Evolutionary conservation across 2,329 filamentous ascomycete genomes (phyloP).

Genomic region (Botrytis deweyae): DNA sequence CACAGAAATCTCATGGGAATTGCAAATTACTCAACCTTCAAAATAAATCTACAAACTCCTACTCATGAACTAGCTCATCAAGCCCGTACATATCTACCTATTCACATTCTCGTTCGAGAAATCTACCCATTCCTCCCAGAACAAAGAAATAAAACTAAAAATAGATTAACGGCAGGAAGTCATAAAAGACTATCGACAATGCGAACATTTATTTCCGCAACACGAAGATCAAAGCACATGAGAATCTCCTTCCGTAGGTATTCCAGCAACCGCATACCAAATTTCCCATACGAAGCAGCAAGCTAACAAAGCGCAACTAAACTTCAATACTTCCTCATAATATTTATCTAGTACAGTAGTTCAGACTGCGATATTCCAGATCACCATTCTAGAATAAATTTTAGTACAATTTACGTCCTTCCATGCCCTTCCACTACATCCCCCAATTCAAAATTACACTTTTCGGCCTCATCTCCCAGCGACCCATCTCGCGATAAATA

Average conservation of each 20-base stretch:
- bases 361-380: neutral
- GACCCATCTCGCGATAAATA: neutral
- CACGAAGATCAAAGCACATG: neutral
- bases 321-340: neutral
- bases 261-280: neutral
- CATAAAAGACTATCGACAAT: neutral
- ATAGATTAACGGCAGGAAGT: neutral
- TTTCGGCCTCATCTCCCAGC: neutral
- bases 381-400: neutral
- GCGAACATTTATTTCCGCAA: neutral
- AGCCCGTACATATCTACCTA: accelerated
- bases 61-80: neutral
- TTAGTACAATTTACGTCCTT: neutral
- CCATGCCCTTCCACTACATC: neutral
- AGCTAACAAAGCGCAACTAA: neutral
- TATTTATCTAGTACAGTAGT: neutral
- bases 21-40: neutral
- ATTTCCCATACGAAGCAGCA: neutral
- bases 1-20: neutral
- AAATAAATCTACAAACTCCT: neutral
- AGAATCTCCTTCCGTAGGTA: neutral
- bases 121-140: neutral
- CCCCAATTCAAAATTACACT: neutral
- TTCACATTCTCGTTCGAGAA: neutral
- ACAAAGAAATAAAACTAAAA: neutral